These are phyloP conservation scores for Cicer arietinum DNA, from an alignment of 306 rosid genomes.

Conservation along the genomic window DNA sequence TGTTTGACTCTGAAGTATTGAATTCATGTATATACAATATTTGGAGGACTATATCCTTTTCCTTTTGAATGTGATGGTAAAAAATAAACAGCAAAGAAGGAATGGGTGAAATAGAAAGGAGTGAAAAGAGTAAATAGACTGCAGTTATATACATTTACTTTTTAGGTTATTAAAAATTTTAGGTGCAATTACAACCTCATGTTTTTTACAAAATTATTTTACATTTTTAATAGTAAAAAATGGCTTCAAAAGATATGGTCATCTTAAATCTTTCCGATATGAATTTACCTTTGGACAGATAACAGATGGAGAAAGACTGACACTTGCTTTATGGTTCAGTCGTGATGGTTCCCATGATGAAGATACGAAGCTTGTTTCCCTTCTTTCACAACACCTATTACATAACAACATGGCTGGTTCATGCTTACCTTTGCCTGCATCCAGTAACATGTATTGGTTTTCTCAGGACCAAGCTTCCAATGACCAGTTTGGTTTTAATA, in stretches of 20 bases:
- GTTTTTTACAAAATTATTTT: too few species aligned
- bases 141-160: neutral
- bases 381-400: conserved; percentile 62
- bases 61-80: neutral
- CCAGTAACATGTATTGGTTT: conserved; percentile 89
- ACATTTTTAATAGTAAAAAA: too few species aligned
- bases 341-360: conserved; percentile 87
- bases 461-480: conserved; percentile 60
- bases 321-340: conserved; percentile 89
- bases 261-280: conserved; percentile 43
- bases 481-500: conserved; percentile 63
- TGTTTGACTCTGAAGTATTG: neutral
- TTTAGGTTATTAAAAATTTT: neutral
- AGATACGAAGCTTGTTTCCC: conserved; percentile 76
- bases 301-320: conserved; percentile 87
- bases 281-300: conserved; percentile 60
- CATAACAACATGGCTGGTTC: conserved; percentile 49
- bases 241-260: neutral
- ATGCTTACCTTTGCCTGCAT: conserved; percentile 76
- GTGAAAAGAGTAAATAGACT: neutral
- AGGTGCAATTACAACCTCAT: too few species aligned
- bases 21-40: neutral
- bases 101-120: neutral
- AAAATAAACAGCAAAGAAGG: neutral
- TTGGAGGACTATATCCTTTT: neutral